Conservation (phyloP, 179 eudicot genomes). For the Beta macrorhiza region DNA sequence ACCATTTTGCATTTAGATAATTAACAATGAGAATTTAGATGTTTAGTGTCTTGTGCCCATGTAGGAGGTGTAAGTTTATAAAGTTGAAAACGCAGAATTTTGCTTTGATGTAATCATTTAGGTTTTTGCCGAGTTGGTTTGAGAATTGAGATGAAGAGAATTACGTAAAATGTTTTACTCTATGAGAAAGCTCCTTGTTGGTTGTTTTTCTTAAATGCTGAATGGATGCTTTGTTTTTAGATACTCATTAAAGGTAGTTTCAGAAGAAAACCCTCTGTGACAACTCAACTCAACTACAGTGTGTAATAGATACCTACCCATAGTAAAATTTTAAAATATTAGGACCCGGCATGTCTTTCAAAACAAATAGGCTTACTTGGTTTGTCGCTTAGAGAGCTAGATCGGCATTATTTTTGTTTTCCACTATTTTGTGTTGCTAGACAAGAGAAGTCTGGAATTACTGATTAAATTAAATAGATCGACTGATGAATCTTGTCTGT, state of each 20-base stretch:
- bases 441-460: neutral
- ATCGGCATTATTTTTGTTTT: neutral
- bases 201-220: too few species aligned
- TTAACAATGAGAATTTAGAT: neutral
- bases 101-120: neutral
- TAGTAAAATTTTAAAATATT: neutral
- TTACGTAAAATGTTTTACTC: neutral
- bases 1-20: too few species aligned
- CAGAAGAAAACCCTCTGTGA: too few species aligned
- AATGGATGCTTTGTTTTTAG: too few species aligned
- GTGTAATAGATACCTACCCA: too few species aligned
- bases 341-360: neutral
- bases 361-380: neutral
- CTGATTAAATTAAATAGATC: neutral
- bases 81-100: neutral
- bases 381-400: neutral
- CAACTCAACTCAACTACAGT: too few species aligned
- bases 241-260: too few species aligned
- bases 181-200: too few species aligned
- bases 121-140: neutral
- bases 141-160: neutral
- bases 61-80: neutral
- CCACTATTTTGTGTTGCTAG: too few species aligned
- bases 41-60: neutral
- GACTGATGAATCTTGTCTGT: neutral